Evolutionary conservation across 768 basidiomycete genomes (phyloP).

Genomic region (Podaxis rugospora): DNA sequence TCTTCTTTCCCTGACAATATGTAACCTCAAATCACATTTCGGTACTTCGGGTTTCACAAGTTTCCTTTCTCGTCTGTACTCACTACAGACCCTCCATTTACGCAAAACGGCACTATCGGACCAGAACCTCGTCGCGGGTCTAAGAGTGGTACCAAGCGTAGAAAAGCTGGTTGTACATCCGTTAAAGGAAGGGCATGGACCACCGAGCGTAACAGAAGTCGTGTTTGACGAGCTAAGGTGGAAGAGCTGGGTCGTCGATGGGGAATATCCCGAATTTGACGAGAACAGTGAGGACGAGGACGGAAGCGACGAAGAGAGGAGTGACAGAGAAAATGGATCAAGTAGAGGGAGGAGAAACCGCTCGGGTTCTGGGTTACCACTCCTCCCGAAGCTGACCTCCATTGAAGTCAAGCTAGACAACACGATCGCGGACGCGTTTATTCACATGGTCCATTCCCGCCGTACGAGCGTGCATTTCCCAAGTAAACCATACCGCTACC

Average conservation of each 20-base stretch:
- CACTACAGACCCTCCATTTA: conserved; percentile 31
- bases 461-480: conserved; percentile 10
- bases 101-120: conserved; percentile 33
- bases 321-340: not conserved
- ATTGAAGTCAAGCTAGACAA: conserved; percentile 34
- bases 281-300: not conserved
- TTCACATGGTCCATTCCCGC: conserved; percentile 33
- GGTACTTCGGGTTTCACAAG: conserved; percentile 23
- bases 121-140: conserved; percentile 27
- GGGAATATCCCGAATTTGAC: conserved; percentile 12
- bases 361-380: conserved; percentile 18
- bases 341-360: conserved; percentile 10
- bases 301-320: not conserved
- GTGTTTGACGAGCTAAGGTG: conserved; percentile 32
- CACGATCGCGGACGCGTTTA: conserved; percentile 26
- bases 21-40: conserved; percentile 32
- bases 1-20: conserved; percentile 33
- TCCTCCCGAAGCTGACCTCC: conserved; percentile 27
- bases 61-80: conserved; percentile 29
- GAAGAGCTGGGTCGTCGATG: conserved; percentile 17
- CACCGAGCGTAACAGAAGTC: conserved; percentile 28
- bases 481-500: not conserved
- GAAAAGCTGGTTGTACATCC: conserved; percentile 31
- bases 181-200: conserved; percentile 9
- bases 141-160: conserved; percentile 28